A percentile compares a stretch with the other conserved stretches of the same genome.
Evolutionary conservation across 306 rosid genomes (phyloP).

Genomic region (Prinsepia uniflora): DNA sequence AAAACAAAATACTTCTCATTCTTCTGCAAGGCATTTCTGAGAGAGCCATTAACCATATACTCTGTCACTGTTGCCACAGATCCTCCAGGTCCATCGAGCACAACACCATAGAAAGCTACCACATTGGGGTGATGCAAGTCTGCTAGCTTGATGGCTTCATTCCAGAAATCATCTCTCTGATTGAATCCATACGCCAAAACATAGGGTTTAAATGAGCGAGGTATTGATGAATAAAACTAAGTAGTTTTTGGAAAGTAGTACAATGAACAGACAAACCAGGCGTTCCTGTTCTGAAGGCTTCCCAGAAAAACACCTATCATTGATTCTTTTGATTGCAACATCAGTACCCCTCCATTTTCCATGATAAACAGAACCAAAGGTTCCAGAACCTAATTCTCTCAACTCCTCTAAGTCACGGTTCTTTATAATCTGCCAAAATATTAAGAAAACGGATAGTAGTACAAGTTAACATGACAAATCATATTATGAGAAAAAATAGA

Average conservation of each 20-base stretch:
- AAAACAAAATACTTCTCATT: conserved; percentile 57
- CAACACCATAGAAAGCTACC: conserved; percentile 89
- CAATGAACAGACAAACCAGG: conserved; percentile 47
- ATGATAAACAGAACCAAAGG: conserved; percentile 91
- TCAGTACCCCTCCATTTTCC: conserved; percentile 97
- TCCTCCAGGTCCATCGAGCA: conserved; percentile 86
- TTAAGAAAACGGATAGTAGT: conserved; percentile 14
- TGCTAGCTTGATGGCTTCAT: conserved; percentile 93
- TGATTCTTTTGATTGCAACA: conserved; percentile 88
- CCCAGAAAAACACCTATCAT: conserved; percentile 88
- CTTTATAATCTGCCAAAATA: conserved; percentile 56
- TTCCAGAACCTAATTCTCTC: conserved; percentile 78
- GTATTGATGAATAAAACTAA: not conserved
- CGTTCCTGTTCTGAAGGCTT: conserved; percentile 91
- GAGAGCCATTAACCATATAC: conserved; percentile 91
- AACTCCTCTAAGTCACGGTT: conserved; percentile 84
- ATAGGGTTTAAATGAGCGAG: conserved; percentile 2
- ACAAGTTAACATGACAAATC: conserved; percentile 14
- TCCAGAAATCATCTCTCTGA: conserved; percentile 95
- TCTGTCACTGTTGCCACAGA: conserved; percentile 95
- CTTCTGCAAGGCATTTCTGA: conserved; percentile 76
- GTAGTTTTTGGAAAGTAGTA: not conserved
- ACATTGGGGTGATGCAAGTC: conserved; percentile 97
- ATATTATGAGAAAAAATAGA: conserved; percentile 2
- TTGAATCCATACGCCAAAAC: conserved; percentile 10